These are phyloP conservation scores for Pseudogymnoascus sp. DNA, from an alignment of 2,329 filamentous ascomycete species.

Conservation along the genomic window DNA sequence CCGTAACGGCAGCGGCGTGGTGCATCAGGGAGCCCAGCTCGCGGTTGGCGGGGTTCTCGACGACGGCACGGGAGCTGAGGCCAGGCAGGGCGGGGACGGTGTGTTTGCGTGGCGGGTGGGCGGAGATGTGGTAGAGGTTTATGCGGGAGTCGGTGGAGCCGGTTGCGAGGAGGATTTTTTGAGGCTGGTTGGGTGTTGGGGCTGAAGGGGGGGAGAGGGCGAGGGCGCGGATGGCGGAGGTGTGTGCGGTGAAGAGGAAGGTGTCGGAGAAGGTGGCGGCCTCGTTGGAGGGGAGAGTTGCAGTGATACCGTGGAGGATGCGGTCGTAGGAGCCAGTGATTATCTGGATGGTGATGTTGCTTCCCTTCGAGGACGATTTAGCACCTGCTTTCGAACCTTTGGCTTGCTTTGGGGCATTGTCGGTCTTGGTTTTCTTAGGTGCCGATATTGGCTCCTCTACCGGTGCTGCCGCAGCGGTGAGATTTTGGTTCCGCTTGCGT, in stretches of 20 bases:
- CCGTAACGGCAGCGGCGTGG: slow-evolving; percentile 75
- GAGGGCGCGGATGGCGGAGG: slow-evolving; percentile 81
- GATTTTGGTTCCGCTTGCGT: slow-evolving; percentile 5
- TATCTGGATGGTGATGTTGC: slow-evolving; percentile 66
- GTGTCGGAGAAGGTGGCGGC: slow-evolving; percentile 70
- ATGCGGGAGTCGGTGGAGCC: slow-evolving; percentile 91
- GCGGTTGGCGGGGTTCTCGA: slow-evolving; percentile 79
- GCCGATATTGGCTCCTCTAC: not conserved
- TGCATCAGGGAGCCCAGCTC: slow-evolving; percentile 83
- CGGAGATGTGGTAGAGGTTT: slow-evolving; percentile 87
- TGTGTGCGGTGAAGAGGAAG: slow-evolving; percentile 92
- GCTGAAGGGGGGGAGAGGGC: slow-evolving; percentile 73
- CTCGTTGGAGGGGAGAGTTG: slow-evolving; percentile 47
- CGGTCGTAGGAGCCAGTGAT: slow-evolving; percentile 91
- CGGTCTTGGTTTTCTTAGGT: slow-evolving; percentile 8
- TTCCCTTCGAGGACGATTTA: slow-evolving; percentile 18
- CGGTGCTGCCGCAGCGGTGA: not conserved
- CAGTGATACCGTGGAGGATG: slow-evolving; percentile 82
- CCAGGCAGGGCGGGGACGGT: slow-evolving; percentile 55
- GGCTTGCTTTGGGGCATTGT: not conserved
- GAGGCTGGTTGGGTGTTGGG: slow-evolving; percentile 51
- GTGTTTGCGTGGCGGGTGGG: slow-evolving; percentile 53
- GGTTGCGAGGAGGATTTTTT: slow-evolving; percentile 83
- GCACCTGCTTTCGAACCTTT: not conserved
- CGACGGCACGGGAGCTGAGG: slow-evolving; percentile 64